Conservation (phyloP, 768 basidiomycete genomes). For the Termitomyces sp. region DNA sequence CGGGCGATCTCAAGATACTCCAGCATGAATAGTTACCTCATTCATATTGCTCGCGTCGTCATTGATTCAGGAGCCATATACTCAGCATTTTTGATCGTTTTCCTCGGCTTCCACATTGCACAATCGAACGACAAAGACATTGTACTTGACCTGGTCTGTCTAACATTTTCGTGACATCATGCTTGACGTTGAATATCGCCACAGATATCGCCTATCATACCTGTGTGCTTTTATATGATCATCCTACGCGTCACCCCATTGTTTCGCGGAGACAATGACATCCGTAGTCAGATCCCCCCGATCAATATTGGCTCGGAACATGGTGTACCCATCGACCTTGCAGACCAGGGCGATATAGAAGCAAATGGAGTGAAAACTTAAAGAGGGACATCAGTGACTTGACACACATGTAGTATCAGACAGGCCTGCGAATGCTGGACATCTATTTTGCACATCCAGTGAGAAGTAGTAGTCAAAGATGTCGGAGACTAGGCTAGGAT, state of each 20-base stretch:
- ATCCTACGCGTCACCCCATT: background rate
- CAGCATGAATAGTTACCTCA: background rate
- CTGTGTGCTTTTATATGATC: conserved; percentile 8
- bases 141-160: background rate
- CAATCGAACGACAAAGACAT: background rate
- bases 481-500: too few species aligned
- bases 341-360: background rate
- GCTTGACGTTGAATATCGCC: background rate
- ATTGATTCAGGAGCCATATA: conserved; percentile 8
- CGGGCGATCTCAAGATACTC: background rate
- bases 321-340: background rate
- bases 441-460: too few species aligned
- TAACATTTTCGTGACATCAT: background rate
- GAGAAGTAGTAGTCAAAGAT: too few species aligned
- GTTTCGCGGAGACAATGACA: too few species aligned
- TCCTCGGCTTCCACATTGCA: background rate
- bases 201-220: conserved; percentile 2
- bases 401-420: background rate
- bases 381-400: background rate
- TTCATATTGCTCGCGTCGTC: background rate
- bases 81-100: background rate
- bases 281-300: too few species aligned
- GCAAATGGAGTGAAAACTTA: background rate
- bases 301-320: too few species aligned
- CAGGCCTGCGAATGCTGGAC: too few species aligned